phyloP scores from a whole-genome alignment of 1,284 basidiomycete species.

The Agaricales sp. region DNA sequence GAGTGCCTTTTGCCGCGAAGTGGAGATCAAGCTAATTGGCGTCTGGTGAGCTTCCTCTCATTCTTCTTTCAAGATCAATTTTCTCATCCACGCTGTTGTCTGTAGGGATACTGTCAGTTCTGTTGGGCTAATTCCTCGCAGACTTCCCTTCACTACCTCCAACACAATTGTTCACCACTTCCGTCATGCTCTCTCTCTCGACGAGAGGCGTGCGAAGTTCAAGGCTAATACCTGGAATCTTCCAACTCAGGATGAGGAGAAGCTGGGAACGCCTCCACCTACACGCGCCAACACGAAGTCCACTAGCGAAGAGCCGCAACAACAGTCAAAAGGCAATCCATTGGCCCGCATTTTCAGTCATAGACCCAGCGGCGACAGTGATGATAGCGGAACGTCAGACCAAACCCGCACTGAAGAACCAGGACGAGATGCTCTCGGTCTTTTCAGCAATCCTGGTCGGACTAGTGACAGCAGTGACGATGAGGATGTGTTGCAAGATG shows the following conservation, averaged over 20 bases:
- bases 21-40: slow-evolving; percentile 49
- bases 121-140: slow-evolving; percentile 46
- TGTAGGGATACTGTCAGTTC: slow-evolving; percentile 52
- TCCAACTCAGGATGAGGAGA: background rate
- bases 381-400: no score
- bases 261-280: background rate
- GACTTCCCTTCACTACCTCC: slow-evolving; percentile 38
- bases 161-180: slow-evolving; percentile 38
- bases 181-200: slow-evolving; percentile 44
- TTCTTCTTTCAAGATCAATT: background rate
- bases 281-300: background rate
- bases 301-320: background rate
- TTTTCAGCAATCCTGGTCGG: no score
- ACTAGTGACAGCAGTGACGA: background rate
- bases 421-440: no score
- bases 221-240: slow-evolving; percentile 35
- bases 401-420: no score
- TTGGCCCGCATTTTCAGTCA: no score
- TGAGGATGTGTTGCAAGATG: slow-evolving; percentile 11
- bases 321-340: no score
- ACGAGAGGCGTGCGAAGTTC: slow-evolving; percentile 43
- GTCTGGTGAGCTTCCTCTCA: slow-evolving; percentile 34
- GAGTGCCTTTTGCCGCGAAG: slow-evolving; percentile 48
- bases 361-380: no score
- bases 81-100: no score